Evolutionary conservation across 192 early-diverging fungal genomes (phyloP), one percentile per base, ranked within the genome.

Genomic region (Thamnidium elegans): DNA sequence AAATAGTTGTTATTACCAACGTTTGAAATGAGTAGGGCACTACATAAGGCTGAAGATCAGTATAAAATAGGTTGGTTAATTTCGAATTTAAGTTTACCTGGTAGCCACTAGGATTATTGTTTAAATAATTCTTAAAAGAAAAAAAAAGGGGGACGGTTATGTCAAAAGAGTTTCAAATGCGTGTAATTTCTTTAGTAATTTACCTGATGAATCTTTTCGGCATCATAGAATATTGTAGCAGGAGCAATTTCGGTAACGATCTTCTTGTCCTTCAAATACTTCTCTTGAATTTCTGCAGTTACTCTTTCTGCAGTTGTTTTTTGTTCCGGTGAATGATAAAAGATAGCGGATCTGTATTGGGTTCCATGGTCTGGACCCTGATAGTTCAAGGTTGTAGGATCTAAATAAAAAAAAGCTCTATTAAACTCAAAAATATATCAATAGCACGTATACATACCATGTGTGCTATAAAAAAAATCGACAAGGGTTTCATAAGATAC

Each of bases 291-390:
- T 55, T 86, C 74, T 0, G 69, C 76, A 63, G 87, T 91, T 60
- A 88, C 86, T n/a, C 77, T 65, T 68, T 94, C 84, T 9, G 95
- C 95, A 14, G 82, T 75, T 47, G 68, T 30, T 68, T 85, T 82
- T 68, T 98, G 95, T 62, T 89, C 83, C 9, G 77, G 77, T 32
- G 73, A 80, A 76, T 94, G 89, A 71, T 89, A 93, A 66, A 92
- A 92, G 64, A 98, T 93, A 11, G 84, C 91, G 3, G 87, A 90
- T 13, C 95, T 81, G 80, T 98, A 84, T 74, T 98, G 96, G 13
- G 89, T 84, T 15, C 96, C 96, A 21, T 69, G 46, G 68, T 98
- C 94, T 36, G 78, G 79, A 4, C 95, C 95, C 65, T 96, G 95
- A 1, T 83, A 75, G 73, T 93, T 90, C n/a, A 83, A 50, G 11